Evolutionary conservation across 495 filamentous ascomycete species (phyloP).

Genomic region (Venustampulla echinocandica): DNA sequence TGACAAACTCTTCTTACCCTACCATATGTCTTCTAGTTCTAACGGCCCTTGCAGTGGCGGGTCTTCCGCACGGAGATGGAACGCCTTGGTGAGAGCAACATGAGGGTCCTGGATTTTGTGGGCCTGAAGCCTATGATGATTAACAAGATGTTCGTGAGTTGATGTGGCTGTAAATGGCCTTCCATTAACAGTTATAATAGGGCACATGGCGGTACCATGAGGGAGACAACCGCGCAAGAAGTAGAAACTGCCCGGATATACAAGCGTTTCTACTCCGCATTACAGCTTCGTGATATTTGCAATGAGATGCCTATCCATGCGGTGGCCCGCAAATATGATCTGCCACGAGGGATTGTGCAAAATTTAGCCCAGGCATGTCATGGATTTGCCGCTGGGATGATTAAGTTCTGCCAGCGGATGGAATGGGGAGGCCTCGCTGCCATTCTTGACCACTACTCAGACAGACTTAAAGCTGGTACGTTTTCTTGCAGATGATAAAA

Average conservation of each 20-base stretch:
- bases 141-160: slow-evolving; percentile 57
- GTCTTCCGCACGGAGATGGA: slow-evolving; percentile 66
- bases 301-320: slow-evolving; percentile 66
- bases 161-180: not conserved
- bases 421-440: slow-evolving; percentile 50
- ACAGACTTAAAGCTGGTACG: slow-evolving; percentile 52
- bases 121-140: slow-evolving; percentile 61
- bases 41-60: slow-evolving; percentile 38
- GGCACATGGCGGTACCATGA: slow-evolving; percentile 60
- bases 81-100: slow-evolving; percentile 57
- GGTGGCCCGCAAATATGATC: slow-evolving; percentile 61
- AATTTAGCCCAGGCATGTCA: slow-evolving; percentile 66
- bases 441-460: slow-evolving; percentile 69
- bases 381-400: slow-evolving; percentile 69
- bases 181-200: slow-evolving; percentile 36
- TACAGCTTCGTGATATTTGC: slow-evolving; percentile 74
- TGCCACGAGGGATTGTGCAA: slow-evolving; percentile 63
- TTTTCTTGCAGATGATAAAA: no score
- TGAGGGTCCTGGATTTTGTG: slow-evolving; percentile 60
- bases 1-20: not conserved
- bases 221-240: slow-evolving; percentile 53
- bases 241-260: slow-evolving; percentile 55
- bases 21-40: not conserved
- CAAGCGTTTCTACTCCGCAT: slow-evolving; percentile 68
- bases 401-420: slow-evolving; percentile 55